Evolutionary conservation across 1,139 yeast species (phyloP), one percentile per base, ranked within the genome.

Genomic region (Eremothecium coryli): DNA sequence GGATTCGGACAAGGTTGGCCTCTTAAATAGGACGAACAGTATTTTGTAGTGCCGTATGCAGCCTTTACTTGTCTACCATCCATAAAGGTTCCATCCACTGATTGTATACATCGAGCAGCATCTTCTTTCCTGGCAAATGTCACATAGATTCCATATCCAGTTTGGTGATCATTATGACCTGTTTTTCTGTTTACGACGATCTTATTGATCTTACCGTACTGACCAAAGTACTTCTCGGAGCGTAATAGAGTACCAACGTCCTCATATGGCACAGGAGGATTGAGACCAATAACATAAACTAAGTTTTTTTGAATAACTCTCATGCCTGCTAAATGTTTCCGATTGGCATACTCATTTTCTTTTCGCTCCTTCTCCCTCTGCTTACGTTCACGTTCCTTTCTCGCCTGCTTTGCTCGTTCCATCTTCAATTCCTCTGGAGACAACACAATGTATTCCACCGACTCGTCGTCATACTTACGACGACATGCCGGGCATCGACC

Each of bases 401-500:
- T 81, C 38, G 82, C 81, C 50, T 77, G 81, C 51, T 81, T 80
- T 46, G 77, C 70, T 54, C 84, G 93, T 52, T 82, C 93, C 54
- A 74, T 51, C 49, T 77, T 75, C 64, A 78, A 71, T 54, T 93
- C 98, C 48, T 88, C 98, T 5, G 90, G 73, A 2, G 93, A 73
- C 35, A 93, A 69, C 33, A 77, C 72, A 45, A 76, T 80, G 60
- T 86, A 90, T 57, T 85, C 95, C 13, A 93, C 95, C 40, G 79
- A 75, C 43, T 84, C 94, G 54, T 93, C 98, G 47, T 85, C 95
- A 57, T 93, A 93, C 20, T 80, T 73, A 42, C 98, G 70, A 54
- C 99, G 81, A 60, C 99, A 93, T 1, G 95, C 98, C 3, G 99
- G 99, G 62, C 99, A 93, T 47, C 86, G 73, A 4, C 97, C 97